phyloP scores from a whole-genome alignment of 192 early-diverging fungal species.

The Dissophora ornata region DNA sequence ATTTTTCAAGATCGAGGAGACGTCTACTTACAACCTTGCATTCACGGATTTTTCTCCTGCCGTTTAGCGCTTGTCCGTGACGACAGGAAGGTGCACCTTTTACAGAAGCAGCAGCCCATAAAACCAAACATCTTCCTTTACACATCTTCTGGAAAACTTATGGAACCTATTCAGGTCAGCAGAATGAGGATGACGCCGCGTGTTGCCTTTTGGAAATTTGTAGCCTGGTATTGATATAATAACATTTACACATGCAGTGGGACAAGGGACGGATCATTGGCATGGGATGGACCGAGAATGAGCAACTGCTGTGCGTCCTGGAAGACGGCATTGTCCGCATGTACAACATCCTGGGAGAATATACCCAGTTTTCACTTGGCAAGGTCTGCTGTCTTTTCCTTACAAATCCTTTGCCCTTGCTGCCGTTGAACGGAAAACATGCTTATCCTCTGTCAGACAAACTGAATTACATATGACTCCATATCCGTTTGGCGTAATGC shows the following conservation, averaged over 20 bases:
- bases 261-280: conserved; percentile 90
- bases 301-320: conserved; percentile 88
- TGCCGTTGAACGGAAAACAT: too few species aligned
- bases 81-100: conserved; percentile 82
- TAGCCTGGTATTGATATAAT: neutral
- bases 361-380: conserved; percentile 82
- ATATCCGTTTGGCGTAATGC: too few species aligned
- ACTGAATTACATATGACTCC: too few species aligned
- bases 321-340: conserved; percentile 86
- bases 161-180: conserved; percentile 85
- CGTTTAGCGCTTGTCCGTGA: conserved; percentile 89
- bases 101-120: conserved; percentile 77
- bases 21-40: too few species aligned
- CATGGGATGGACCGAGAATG: conserved; percentile 92
- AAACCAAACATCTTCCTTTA: conserved; percentile 89
- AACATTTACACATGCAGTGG: conserved; percentile 64
- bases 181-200: neutral
- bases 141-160: conserved; percentile 83
- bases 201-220: neutral
- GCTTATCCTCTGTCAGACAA: too few species aligned
- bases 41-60: neutral
- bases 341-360: conserved; percentile 86
- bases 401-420: too few species aligned
- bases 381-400: too few species aligned
- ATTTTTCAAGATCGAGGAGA: too few species aligned